Evolutionary conservation across 306 rosid species (phyloP), one percentile per base, ranked within the genome.

Genomic region (Rosa persica): DNA sequence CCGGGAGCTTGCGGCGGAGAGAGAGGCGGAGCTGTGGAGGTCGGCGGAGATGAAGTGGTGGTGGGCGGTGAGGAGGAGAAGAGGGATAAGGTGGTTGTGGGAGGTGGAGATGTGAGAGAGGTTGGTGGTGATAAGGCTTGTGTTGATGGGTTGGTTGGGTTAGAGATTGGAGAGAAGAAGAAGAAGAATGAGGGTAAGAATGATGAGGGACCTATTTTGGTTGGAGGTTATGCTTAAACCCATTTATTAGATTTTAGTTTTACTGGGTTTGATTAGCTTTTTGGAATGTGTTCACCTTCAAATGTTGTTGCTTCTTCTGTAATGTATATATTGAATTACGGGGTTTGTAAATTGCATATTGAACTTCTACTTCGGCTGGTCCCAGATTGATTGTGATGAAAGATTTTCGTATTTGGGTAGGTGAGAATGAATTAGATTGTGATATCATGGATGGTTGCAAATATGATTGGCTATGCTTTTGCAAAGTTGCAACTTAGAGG

Each of bases 121-220:
- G 84, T 83, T 16, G 86, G 82, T 47, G 87, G 62, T 8, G 84
- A 47, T 13, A 81, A 74, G 78, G 43, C 86, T 36, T 92, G 98
- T 75, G 93, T 91, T 42, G 98, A 88, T 80, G 93, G 81, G 8
- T 85, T 84, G 84, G 82, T 61, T 58, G 98, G 88, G 15, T 77
- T 92, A 77, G 86, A 74, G 49, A 80, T 88, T 30, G 82, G 81
- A 57, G 90, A 80, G 16, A 74, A 84, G 73, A 73, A 1, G 70
- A 51, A 16, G 4, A 81, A 67, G 5, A 79, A 79, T 10, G 80
- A 81, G 54, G 64, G 66, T 5, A 76, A 76, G 7, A 70, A 81
- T 47, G 87, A 75, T 4, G 80, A 88, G 78, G 73, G 82, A 46
- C 94, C 98, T 22, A 84, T 80, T 12, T 74, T 89, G 81, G 87